Evolutionary conservation across 2,329 filamentous ascomycete genomes (phyloP), one percentile per base, ranked within the genome.

Genomic region (Hypomyces perniciosus): DNA sequence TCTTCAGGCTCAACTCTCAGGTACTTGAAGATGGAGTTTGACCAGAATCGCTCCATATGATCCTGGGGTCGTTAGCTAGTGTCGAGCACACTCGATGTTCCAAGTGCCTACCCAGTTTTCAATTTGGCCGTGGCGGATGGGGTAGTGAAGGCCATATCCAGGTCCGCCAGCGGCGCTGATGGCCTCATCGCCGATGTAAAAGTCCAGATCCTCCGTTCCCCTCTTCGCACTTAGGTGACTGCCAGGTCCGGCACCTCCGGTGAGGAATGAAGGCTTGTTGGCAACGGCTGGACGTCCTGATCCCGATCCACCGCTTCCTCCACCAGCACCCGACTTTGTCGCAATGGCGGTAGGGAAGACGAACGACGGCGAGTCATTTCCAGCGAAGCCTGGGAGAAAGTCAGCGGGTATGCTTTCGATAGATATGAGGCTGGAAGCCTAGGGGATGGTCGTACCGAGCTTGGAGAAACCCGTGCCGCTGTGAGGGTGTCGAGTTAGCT

Each of bases 1-100:
- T 99, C 93, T 74, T 99, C 93, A 30, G 93, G 93, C 73, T 99
- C 93, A 60, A 99, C 93, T 62, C 93, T 84, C 48, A 99, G 81
- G 67, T 99, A 99, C 71, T 99, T 99, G 83, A 99, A 99, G 74
- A 99, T 99, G 57, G 93, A 99, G 76, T 97, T 97, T 60, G 95
- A 97, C 93, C 93, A 99, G 76, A 97, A 99, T 57, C 93, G 86
- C 72, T 99, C 93, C 93, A 99, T 99, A 65, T 96, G 89, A 72
- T 99, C 93, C 88, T 93, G 60, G 5, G 54, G 49, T 55, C 5
- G 62, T 72, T 57, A 70, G 66, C 53, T 20, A 20, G 2, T 20
- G 20, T 20, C 20, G 20, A 20, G 20, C 20, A 20, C 20, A 20
- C 20, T 20, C 34, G 5, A n/a, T 53, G 46, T 33, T 28, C n/a